Percentiles rank a stretch among this genome's conserved stretches.
Evolutionary conservation across 495 filamentous ascomycete genomes (phyloP).

Genomic region (Aspergillus cavernicola): DNA sequence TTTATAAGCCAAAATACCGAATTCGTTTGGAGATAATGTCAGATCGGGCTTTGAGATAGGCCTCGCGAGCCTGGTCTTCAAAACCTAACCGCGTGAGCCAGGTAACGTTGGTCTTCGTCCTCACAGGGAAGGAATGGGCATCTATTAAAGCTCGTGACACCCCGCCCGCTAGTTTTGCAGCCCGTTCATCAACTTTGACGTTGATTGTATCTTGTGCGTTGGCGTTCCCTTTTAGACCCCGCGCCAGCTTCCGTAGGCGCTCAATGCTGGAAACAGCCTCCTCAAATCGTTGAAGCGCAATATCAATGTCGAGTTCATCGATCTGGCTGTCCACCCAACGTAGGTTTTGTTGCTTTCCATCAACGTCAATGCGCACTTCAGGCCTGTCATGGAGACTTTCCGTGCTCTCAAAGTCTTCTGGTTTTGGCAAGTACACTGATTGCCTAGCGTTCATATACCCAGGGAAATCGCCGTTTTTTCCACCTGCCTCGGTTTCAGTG

Average conservation of each 20-base stretch:
- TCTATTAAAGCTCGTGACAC: constrained; percentile 71
- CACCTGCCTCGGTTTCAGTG: constrained; percentile 77
- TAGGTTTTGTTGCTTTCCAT: constrained; percentile 92
- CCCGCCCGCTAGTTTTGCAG: constrained; percentile 68
- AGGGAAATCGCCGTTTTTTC: constrained; percentile 72
- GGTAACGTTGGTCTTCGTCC: constrained; percentile 68
- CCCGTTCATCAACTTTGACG: constrained; percentile 83
- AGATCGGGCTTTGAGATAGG: constrained; percentile 74
- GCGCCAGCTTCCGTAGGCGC: constrained; percentile 71
- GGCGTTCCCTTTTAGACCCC: constrained; percentile 74
- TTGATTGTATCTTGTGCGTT: constrained; percentile 86
- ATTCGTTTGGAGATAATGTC: constrained; percentile 74
- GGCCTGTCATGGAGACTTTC: constrained; percentile 66
- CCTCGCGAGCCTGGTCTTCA: constrained; percentile 82
- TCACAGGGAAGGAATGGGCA: constrained; percentile 63
- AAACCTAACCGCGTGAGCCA: constrained; percentile 86
- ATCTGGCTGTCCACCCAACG: constrained; percentile 94
- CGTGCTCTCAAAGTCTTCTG: constrained; percentile 58
- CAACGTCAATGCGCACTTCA: constrained; percentile 85
- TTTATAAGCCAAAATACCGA: too few species aligned
- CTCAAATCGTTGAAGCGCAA: constrained; percentile 88
- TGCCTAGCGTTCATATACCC: constrained; percentile 59
- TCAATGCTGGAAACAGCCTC: constrained; percentile 77
- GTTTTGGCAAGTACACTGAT: constrained; percentile 25
- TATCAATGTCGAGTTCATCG: constrained; percentile 93